phyloP scores from a whole-genome alignment of 78 protist species.

The Chrysochromulina tobinii region DNA sequence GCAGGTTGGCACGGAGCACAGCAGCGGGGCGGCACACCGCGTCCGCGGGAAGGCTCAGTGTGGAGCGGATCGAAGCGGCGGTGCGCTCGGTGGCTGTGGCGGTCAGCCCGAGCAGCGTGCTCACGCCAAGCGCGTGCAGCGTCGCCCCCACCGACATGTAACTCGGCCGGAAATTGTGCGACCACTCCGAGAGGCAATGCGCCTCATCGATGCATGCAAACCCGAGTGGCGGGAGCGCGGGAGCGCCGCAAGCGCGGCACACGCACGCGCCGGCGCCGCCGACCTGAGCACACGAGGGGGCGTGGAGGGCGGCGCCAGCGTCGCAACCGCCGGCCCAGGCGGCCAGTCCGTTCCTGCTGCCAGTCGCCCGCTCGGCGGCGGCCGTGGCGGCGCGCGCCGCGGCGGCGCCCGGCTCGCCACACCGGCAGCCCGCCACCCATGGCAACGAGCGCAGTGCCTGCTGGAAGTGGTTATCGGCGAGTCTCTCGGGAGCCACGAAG shows the following conservation, averaged over 20 bases:
- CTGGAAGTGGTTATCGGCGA: conserved; percentile 9
- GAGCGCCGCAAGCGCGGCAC: neutral
- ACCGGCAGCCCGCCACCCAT: neutral
- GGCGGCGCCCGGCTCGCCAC: neutral
- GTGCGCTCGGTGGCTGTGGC: conserved; percentile 68
- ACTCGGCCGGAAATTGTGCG: conserved; percentile 81
- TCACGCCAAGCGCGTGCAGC: neutral
- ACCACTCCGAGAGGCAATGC: conserved; percentile 89
- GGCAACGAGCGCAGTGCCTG: neutral
- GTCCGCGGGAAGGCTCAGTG: too few species aligned
- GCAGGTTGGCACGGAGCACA: neutral
- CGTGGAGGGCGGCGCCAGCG: too few species aligned
- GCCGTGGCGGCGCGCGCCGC: neutral
- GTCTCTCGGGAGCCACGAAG: conserved; percentile 77
- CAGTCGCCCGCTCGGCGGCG: neutral
- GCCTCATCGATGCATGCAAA: conserved; percentile 83
- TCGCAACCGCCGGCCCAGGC: too few species aligned
- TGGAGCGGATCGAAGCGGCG: neutral
- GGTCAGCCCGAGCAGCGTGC: conserved; percentile 68
- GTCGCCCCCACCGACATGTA: conserved; percentile 31
- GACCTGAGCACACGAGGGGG: too few species aligned
- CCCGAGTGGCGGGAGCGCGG: conserved; percentile 20
- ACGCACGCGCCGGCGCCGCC: neutral
- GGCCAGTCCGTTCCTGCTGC: too few species aligned
- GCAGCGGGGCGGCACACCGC: neutral